Evolutionary conservation across 164 flowering plant species (phyloP), one percentile per base, ranked within the genome.

Genomic region (Pachysandra terminalis): DNA sequence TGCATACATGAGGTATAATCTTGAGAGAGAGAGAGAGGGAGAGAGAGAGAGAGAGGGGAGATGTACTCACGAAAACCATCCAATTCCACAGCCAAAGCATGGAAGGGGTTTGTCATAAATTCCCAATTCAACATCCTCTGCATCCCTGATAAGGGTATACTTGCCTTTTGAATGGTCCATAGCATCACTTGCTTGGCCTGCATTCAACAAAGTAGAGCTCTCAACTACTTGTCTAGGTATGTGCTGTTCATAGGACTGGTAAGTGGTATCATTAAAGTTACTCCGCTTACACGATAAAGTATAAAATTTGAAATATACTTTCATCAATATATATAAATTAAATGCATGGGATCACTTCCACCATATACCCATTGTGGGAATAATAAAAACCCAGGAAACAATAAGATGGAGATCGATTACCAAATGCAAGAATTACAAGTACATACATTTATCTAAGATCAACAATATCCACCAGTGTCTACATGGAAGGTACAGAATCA

Each of bases 21-120:
- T 25, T 54, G 63, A 60, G 48, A 26, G 65, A 49, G 27, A 59
- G 63, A 49, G 35, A 70, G n/a, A 26, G 21, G 10, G 26, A 35
- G 60, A 60, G 49, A 27, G 63, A 51, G 27, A 60, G 64, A 51
- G 35, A 56, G 70, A n/a, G 72, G 8, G 14, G 72, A 9, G 14
- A 14, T 14, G 64, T 66, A 79, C 92, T 88, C 75, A 94, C 97
- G 90, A 91, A 72, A 91, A 94, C 97, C 98, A 94, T 74, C 98
- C 98, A 2, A 90, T 77, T 61, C 98, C 98, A 79, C 97, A 94
- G 62, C 97, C 98, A 78, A 86, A 94, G 83, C 97, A 94, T 19
- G 98, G 96, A 48, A 91, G 93, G 48, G 95, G 98, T 63, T 83
- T 90, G 78, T 94, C 98, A 68, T 79, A 91, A n/a, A 84, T 24